These are phyloP conservation scores for Yarrowia hollandica DNA, from an alignment of 805 yeast species.

Conservation along the genomic window DNA sequence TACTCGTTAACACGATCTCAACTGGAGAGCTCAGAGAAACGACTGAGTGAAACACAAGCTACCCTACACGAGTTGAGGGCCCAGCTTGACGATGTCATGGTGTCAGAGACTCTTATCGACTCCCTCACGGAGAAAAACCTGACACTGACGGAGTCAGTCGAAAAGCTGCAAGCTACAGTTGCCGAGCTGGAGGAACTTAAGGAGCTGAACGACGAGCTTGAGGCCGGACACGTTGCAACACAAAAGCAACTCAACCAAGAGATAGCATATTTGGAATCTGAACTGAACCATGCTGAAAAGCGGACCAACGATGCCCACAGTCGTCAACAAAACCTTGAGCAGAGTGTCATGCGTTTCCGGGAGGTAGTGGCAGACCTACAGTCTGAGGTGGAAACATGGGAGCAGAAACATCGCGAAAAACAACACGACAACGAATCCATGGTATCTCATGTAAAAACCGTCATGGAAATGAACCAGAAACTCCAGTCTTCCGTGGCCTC, in stretches of 20 bases:
- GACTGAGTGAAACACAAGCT: constrained; percentile 32
- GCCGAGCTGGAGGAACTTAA: constrained; percentile 56
- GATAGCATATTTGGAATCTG: constrained; percentile 38
- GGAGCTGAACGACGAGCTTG: constrained; percentile 54
- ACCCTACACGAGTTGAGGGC: constrained; percentile 34
- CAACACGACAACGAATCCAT: constrained; percentile 31
- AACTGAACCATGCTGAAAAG: constrained; percentile 31
- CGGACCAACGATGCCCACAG: constrained; percentile 36
- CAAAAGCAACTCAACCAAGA: constrained; percentile 48
- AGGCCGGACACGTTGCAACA: constrained; percentile 47
- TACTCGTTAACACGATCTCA: constrained; percentile 31
- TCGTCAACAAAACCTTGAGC: constrained; percentile 44
- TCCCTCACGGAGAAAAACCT: constrained; percentile 45
- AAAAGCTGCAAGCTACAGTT: constrained; percentile 45
- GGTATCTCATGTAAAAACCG: constrained; percentile 31
- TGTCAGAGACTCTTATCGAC: constrained; percentile 44
- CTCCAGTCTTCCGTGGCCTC: constrained; percentile 32
- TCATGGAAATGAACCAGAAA: constrained; percentile 35
- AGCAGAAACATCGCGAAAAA: constrained; percentile 29
- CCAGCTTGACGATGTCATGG: constrained; percentile 41
- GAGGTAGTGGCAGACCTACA: constrained; percentile 39
- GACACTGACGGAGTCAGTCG: constrained; percentile 43
- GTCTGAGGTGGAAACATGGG: constrained; percentile 34
- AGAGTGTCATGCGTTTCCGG: constrained; percentile 35
- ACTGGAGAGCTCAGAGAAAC: constrained; percentile 31